Base-by-base conservation (phyloP, 2,329 filamentous ascomycete species). In the Neonectria punicea region DNA sequence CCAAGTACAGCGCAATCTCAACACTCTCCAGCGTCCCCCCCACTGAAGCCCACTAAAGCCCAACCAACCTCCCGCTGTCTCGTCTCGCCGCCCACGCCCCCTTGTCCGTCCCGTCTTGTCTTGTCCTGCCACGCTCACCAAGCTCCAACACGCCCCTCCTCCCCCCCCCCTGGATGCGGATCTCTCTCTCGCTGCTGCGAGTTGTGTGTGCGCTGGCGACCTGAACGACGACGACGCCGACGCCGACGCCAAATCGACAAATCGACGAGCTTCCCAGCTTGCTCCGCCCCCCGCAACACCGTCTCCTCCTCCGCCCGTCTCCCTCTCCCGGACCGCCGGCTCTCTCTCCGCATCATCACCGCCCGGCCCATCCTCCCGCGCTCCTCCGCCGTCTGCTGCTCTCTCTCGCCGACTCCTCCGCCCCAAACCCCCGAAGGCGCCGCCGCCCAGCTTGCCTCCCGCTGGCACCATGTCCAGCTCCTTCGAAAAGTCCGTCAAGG, bases 401-500 rank as follows among this genome's bases (percentile, higher is more conserved):
- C 47, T 16, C 18, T 57, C 59, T 59, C 34, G 50, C 36, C 28
- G 50, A 25, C 46, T 25, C 53, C 56, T 62, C 61, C 61, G 51
- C 39, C 39, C n/a, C 25, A 25, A 18, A 18, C 39, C n/a, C 39
- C 39, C 39, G n/a, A 43, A 43, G 39, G 53, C 55, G 58, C 43
- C 60, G 62, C 49, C 53, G 46, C 63, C 67, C 34, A 67, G 55
- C 54, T 58, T 59, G 20, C 61, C 56, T 63, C 47, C 60, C 73
- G 65, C 67, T 65, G 54, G 65, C 65, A 77, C 55, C 72, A 94
- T 94, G 92, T 89, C 92, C 72, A 92, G 90, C 84, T 95, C 93
- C 64, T 98, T 98, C 79, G 96, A 99, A 86, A 99, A 98, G 87
- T 97, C 94, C 73, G 96, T 99, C 78, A 98, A 98, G 86, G 96